phyloP scores from a whole-genome alignment of 2,329 filamentous ascomycete genomes.

The Parascedosporium putredinis region DNA sequence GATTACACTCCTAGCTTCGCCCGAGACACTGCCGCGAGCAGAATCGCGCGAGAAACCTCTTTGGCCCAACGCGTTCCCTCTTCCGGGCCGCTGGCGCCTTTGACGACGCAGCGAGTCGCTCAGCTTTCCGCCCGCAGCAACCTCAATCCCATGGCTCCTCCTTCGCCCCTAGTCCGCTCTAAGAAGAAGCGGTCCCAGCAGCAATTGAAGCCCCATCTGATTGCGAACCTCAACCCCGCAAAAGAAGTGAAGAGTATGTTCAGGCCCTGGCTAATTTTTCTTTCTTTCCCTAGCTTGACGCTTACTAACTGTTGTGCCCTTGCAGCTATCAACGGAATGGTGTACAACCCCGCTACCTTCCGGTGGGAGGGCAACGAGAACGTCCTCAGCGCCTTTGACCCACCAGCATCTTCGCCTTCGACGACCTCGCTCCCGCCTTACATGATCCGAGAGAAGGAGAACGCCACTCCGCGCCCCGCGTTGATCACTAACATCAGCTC shows the following conservation, averaged over 20 bases:
- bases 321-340: slow-evolving; percentile 94
- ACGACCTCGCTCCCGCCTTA: slow-evolving; percentile 31
- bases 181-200: slow-evolving; percentile 55
- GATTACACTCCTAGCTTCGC: slow-evolving; percentile 51
- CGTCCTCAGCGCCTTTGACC: slow-evolving; percentile 67
- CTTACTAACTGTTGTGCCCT: background rate
- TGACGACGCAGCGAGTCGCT: slow-evolving; percentile 43
- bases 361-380: slow-evolving; percentile 97
- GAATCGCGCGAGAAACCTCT: slow-evolving; percentile 52
- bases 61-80: slow-evolving; percentile 49
- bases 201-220: slow-evolving; percentile 75
- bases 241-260: slow-evolving; percentile 72
- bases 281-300: background rate
- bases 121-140: slow-evolving; percentile 41
- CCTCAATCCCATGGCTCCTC: slow-evolving; percentile 33
- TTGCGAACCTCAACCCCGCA: slow-evolving; percentile 66
- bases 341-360: slow-evolving; percentile 78
- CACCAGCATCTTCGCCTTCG: slow-evolving; percentile 43
- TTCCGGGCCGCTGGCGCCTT: slow-evolving; percentile 40
- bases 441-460: slow-evolving; percentile 44
- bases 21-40: slow-evolving; percentile 54
- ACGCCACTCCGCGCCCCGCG: slow-evolving; percentile 54
- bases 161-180: slow-evolving; percentile 30
- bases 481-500: slow-evolving; percentile 85
- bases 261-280: too few species aligned